Conservation (phyloP, 2,329 filamentous ascomycete species). For the Clonostachys byssicola region DNA sequence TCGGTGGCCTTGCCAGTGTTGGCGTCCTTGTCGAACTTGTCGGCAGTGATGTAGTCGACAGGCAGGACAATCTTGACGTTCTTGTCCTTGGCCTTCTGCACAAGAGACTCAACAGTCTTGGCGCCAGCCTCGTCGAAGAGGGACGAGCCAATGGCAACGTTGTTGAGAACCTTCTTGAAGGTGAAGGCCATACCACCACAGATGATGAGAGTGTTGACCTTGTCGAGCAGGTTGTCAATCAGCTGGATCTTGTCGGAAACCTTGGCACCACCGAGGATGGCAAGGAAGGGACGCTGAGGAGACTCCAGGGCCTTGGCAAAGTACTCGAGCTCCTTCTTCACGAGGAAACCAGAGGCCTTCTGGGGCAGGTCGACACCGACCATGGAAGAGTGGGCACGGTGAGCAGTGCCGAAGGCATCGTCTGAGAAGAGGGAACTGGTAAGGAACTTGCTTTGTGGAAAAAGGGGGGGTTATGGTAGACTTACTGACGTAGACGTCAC, state of each 20-base stretch:
- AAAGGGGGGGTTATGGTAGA: conserved; percentile 9
- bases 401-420: conserved; percentile 96
- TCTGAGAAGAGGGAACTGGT: conserved; percentile 44
- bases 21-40: conserved; percentile 89
- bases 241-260: conserved; percentile 99
- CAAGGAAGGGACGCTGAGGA: conserved; percentile 93
- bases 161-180: conserved; percentile 98
- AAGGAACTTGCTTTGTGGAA: background rate
- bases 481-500: conserved; percentile 95
- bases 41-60: conserved; percentile 91
- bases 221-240: conserved; percentile 97
- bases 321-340: conserved; percentile 99
- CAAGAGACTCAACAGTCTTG: conserved; percentile 83
- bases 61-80: conserved; percentile 93
- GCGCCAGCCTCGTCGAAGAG: conserved; percentile 92
- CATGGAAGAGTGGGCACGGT: conserved; percentile 99
- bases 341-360: conserved; percentile 95
- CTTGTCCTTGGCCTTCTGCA: conserved; percentile 96
- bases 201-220: conserved; percentile 95
- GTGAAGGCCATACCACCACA: conserved; percentile 99
- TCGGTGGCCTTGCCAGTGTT: conserved; percentile 79
- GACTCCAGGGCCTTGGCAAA: conserved; percentile 94
- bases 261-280: conserved; percentile 97
- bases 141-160: conserved; percentile 82
- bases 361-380: conserved; percentile 93